phyloP scores from a whole-genome alignment of 179 eudicot genomes.

The Vitellaria paradoxa region DNA sequence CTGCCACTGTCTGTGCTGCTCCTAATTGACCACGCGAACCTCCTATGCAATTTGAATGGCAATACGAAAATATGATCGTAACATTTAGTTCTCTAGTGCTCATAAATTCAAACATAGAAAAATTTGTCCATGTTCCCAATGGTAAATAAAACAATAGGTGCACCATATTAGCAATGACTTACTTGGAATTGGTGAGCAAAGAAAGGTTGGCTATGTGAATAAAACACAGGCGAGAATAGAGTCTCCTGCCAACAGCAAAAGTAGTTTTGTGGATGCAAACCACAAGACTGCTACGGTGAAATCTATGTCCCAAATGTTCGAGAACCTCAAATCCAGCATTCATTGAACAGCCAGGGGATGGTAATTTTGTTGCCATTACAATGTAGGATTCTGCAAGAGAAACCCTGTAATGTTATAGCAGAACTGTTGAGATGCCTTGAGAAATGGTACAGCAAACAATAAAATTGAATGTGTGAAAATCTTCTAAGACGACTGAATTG shows the following conservation, averaged over 20 bases:
- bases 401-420: background rate
- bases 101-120: background rate
- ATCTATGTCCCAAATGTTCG: slow-evolving; percentile 16
- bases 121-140: background rate
- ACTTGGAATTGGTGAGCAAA: slow-evolving; percentile 37
- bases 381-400: slow-evolving; percentile 28
- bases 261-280: slow-evolving; percentile 23
- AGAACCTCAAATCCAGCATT: slow-evolving; percentile 20
- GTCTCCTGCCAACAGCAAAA: slow-evolving; percentile 26
- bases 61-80: slow-evolving; percentile 8
- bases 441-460: background rate
- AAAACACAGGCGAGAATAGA: slow-evolving; percentile 26
- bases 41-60: slow-evolving; percentile 32
- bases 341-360: slow-evolving; percentile 27
- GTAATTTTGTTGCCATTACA: slow-evolving; percentile 35
- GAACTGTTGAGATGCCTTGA: background rate
- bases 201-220: slow-evolving; percentile 23
- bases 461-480: background rate
- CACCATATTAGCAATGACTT: slow-evolving; percentile 16
- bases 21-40: slow-evolving; percentile 51
- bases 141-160: background rate
- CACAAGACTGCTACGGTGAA: slow-evolving; percentile 15
- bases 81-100: background rate
- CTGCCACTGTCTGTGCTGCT: slow-evolving; percentile 42
- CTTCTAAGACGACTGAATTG: background rate